Base-by-base conservation (phyloP, 2,329 filamentous ascomycete species). In the Claviceps arundinis region DNA sequence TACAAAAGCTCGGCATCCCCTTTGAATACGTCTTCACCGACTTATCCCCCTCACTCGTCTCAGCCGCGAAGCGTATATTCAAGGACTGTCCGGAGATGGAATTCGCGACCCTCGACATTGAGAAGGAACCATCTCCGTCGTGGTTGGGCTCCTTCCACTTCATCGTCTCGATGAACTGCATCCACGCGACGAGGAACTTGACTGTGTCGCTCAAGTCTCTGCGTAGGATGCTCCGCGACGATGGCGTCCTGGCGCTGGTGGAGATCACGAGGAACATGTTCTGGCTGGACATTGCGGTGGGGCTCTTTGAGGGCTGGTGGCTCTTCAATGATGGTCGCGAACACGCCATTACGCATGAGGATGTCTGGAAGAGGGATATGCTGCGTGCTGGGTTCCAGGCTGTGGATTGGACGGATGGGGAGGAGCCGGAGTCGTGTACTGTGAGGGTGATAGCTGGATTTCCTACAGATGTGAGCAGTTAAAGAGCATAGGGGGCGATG, bases 1-100 rank as follows among this genome's bases (percentile, higher is more conserved):
- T 72, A 2, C 59, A 48, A 50, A 70, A 4, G 60, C 65, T 2
- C 37, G 60, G 1, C 61, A 62, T 64, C 0, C 58, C 62, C 0
- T 59, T 68, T 24, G 58, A 62, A 43, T 73, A 72, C 54, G 68
- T 64, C 0, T 68, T 72, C 50, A 71, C 70, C 1, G 70, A 73
- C 42, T 53, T 73, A 2, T 61, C 67, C 0, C 51, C 53, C 0
- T 56, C 57, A 5, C 47, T 58, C 26, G 54, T 56, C 2, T 50
- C 56, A 2, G 40, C 46, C 8, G 56, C 54, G 14, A 43, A 47
- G 8, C 54, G 53, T 11, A 52, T 17, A 17, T 52, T 51, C 37
- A 52, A 52, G 22, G n/a, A 53, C 16, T 55, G 52, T 8, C 46
- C 56, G 1, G 53, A 50, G 22, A 55, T 57, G 56, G 48, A 41